Base-by-base conservation (phyloP, 2,329 filamentous ascomycete species). In the Calonectria montana region DNA sequence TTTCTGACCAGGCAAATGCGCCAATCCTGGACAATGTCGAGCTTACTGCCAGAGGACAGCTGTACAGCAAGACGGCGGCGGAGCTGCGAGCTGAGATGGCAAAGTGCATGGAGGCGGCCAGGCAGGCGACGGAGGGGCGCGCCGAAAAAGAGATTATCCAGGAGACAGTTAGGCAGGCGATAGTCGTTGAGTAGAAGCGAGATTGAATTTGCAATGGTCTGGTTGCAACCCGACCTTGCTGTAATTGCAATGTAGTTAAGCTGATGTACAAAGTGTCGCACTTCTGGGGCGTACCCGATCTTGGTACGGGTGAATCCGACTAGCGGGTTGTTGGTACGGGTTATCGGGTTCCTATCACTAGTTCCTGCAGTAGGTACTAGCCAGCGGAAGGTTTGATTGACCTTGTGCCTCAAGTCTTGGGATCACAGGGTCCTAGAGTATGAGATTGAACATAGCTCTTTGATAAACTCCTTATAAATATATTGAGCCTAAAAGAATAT, bases 21-120 rank as follows among this genome's bases (percentile, higher is more conserved):
- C n/a, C 53, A 3, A 10, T 57, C 13, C n/a, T 57, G 5, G 53
- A 57, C n/a, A 57, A 57, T 57, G 53, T 57, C 12, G 31, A 39
- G 31, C 53, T 57, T 57, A 57, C 53, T 4, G 31, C 53, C 31
- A 57, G 31, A 10, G 53, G 53, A 23, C 31, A 39, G 53, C n/a
- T 57, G 31, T 57, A 57, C 53, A 57, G 53, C 53, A 57, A 57
- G 12, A 57, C 53, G 0, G 53, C 53, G 31, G 53, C 53, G 31
- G 53, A 57, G 53, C 53, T 57, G 29, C 53, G 53, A 39, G 53
- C 53, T 39, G 53, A 39, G 31, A 57, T 57, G 53, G 53, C 53
- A 4, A 57, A 15, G 53, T 31, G 53, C 53, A 39, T 57, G 53
- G 53, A 39, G 53, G 53, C 53, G 4, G 31, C 53, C 21, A 37